Percentiles rank a stretch among this genome's conserved stretches.
Evolutionary conservation across 139 green algal species (phyloP).

Genomic region (Chlamydomonas eustigma): DNA sequence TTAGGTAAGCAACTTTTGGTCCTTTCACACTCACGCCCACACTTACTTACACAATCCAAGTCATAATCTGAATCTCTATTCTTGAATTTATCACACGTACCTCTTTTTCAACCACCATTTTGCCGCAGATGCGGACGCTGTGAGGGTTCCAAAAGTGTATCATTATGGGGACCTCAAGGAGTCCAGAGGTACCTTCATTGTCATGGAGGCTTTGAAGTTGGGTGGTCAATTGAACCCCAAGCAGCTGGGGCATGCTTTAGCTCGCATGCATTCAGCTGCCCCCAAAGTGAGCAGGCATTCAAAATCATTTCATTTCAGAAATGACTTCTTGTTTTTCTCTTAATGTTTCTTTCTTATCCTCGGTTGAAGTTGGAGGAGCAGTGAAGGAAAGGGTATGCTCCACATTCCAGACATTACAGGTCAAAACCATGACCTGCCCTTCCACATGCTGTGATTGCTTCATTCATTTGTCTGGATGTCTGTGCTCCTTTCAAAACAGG

Average conservation of each 20-base stretch:
- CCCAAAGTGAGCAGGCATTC: slow-evolving; percentile 50
- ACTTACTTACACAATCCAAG: too few relatives aligned
- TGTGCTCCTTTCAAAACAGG: too few relatives aligned
- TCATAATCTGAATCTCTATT: too few relatives aligned
- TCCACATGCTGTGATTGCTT: background rate
- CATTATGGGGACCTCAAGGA: slow-evolving; percentile 19
- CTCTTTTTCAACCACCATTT: background rate
- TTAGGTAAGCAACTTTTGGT: too few relatives aligned
- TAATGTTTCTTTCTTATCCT: too few relatives aligned
- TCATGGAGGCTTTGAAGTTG: slow-evolving; percentile 93
- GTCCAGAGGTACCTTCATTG: slow-evolving; percentile 72
- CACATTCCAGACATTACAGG: too few relatives aligned
- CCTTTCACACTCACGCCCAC: too few relatives aligned
- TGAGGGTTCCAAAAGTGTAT: slow-evolving; percentile 58
- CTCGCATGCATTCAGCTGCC: slow-evolving; percentile 80
- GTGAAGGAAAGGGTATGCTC: too few relatives aligned
- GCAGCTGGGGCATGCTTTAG: slow-evolving; percentile 73
- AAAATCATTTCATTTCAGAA: too few relatives aligned
- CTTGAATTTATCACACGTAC: background rate
- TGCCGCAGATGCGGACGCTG: slow-evolving; percentile 43
- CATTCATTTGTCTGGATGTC: slow-evolving; percentile 9
- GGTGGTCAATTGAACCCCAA: slow-evolving; percentile 22
- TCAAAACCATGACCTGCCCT: too few relatives aligned
- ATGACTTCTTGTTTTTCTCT: too few relatives aligned
- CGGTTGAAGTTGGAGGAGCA: too few relatives aligned